Evolutionary conservation across 495 filamentous ascomycete species (phyloP).

Genomic region (Talaromyces trachyspermus): DNA sequence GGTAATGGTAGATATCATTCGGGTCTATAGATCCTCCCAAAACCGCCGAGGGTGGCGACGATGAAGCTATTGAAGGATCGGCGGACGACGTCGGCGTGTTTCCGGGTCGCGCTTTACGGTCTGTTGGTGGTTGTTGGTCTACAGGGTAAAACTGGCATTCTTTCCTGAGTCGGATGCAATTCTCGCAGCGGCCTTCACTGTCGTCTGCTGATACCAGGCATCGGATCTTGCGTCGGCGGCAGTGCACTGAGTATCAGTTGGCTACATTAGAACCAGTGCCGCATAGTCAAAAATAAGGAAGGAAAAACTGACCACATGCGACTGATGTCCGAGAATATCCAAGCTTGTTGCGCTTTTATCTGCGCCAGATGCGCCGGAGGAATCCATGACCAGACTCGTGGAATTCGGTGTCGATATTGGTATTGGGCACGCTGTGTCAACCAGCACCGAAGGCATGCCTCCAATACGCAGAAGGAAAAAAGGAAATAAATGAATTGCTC

Average conservation of each 20-base stretch:
- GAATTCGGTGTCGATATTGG: conserved; percentile 63
- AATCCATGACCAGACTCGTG: conserved; percentile 41
- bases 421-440: conserved; percentile 60
- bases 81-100: conserved; percentile 36
- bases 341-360: conserved; percentile 95
- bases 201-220: conserved; percentile 78
- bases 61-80: conserved; percentile 36
- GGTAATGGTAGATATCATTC: conserved; percentile 37
- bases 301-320: conserved; percentile 76
- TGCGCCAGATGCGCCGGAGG: conserved; percentile 39
- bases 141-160: conserved; percentile 93
- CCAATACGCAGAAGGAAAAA: conserved; percentile 4
- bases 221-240: conserved; percentile 89
- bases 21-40: conserved; percentile 22
- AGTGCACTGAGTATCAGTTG: conserved; percentile 63
- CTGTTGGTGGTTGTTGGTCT: conserved; percentile 66
- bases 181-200: conserved; percentile 76
- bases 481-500: not conserved
- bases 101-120: conserved; percentile 40
- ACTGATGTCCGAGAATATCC: conserved; percentile 97
- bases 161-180: conserved; percentile 94
- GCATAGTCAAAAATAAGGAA: conserved; percentile 13
- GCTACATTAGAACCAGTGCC: not conserved
- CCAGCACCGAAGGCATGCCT: conserved; percentile 22
- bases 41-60: conserved; percentile 33